Evolutionary conservation across 192 early-diverging fungal species (phyloP).

Genomic region (Backusella australiensis): DNA sequence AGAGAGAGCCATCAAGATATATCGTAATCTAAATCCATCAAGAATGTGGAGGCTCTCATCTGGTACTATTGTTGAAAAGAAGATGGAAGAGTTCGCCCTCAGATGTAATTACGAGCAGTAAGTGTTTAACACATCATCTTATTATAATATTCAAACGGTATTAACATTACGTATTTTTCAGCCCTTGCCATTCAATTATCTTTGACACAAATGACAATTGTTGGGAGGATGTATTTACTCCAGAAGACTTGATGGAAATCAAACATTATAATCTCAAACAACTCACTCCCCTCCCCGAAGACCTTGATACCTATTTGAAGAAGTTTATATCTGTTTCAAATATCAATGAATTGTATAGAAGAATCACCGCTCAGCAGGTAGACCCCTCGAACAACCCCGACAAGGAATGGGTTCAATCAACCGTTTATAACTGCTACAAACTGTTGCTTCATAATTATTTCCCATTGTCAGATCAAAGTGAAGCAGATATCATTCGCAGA

Average conservation of each 20-base stretch:
- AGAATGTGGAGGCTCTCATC: background rate
- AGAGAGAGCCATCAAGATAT: no score
- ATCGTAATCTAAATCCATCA: background rate
- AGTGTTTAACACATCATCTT: background rate
- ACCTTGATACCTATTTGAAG: background rate
- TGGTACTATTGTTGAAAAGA: constrained; percentile 6
- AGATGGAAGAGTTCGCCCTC: constrained; percentile 1
- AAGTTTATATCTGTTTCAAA: no score
- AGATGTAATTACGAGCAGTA: background rate
- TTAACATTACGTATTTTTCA: background rate
- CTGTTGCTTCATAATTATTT: background rate
- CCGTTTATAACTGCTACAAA: background rate
- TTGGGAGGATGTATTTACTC: background rate
- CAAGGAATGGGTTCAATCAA: background rate
- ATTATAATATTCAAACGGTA: no score
- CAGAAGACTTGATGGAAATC: constrained; percentile 1
- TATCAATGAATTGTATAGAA: background rate
- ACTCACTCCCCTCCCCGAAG: background rate
- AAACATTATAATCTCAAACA: background rate
- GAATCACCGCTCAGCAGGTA: background rate
- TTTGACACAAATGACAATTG: background rate
- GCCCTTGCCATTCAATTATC: background rate
- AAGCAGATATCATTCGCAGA: background rate
- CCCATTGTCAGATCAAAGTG: background rate
- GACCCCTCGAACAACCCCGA: background rate